phyloP scores from a whole-genome alignment of 208 protist genomes.

The Phytomonas sp. region DNA sequence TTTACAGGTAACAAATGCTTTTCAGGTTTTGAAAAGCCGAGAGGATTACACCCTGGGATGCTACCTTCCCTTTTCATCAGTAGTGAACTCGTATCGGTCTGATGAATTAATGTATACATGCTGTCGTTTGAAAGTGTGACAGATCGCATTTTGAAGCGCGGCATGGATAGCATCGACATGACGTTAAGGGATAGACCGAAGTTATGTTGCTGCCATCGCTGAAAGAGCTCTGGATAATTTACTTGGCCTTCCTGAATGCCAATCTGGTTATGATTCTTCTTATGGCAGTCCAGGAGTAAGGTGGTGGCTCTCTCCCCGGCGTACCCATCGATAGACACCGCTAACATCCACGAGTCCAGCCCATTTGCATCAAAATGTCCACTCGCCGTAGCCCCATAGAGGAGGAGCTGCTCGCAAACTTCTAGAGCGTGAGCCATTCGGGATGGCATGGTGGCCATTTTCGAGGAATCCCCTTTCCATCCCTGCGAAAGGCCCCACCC shows the following conservation, averaged over 20 bases:
- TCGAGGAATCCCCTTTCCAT: no score
- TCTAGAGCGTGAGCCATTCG: constrained; percentile 10
- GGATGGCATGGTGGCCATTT: not conserved
- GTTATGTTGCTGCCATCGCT: not conserved
- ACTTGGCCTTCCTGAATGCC: not conserved
- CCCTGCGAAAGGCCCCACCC: no score
- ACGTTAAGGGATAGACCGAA: not conserved
- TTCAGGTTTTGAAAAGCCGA: not conserved
- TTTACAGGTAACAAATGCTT: not conserved
- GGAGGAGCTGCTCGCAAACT: constrained; percentile 34
- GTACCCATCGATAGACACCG: constrained; percentile 19
- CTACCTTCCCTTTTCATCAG: not conserved
- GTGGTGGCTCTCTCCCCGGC: not conserved
- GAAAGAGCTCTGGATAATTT: not conserved
- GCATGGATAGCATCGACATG: not conserved
- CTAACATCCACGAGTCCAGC: constrained; percentile 69
- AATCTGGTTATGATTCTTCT: not conserved
- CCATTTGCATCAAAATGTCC: constrained; percentile 52
- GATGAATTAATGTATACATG: not conserved
- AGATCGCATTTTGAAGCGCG: not conserved
- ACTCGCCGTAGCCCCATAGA: constrained; percentile 38
- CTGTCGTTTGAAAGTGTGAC: not conserved
- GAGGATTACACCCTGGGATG: not conserved
- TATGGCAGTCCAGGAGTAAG: not conserved
- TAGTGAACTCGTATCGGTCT: not conserved